phyloP scores from a whole-genome alignment of 345 rosid species.

The Citrus cavaleriei region DNA sequence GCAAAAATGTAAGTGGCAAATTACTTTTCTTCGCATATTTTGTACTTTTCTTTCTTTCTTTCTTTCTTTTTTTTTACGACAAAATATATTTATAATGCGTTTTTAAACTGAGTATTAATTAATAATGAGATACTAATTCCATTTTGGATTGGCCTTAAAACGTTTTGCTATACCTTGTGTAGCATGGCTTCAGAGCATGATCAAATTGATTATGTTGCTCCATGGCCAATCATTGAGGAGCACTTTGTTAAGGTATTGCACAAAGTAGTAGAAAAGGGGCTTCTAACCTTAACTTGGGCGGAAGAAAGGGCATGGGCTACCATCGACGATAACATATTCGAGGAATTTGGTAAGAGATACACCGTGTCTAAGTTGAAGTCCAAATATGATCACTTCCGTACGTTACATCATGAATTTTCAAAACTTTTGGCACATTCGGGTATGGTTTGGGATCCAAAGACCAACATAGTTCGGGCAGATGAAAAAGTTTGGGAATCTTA shows the following conservation, averaged over 20 bases:
- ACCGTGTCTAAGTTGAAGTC: no score
- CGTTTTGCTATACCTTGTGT: background rate
- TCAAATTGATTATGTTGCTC: background rate
- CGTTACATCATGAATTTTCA: background rate
- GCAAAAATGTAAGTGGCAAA: no score
- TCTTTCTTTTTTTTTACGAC: no score
- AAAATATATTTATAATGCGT: no score
- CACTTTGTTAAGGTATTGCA: background rate
- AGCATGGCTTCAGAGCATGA: background rate
- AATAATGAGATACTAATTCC: no score
- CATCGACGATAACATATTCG: background rate
- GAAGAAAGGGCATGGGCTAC: background rate
- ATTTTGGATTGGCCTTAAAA: no score
- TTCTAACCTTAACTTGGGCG: background rate
- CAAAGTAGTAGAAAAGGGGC: background rate
- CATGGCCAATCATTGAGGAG: background rate
- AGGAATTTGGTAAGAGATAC: background rate
- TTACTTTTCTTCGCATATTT: no score
- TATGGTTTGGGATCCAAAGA: background rate
- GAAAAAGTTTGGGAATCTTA: background rate
- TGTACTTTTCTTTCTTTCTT: no score
- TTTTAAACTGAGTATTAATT: no score
- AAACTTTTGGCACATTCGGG: background rate
- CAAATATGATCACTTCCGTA: background rate
- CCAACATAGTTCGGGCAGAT: background rate